Percentiles rank a stretch among this genome's conserved stretches.
Conservation (phyloP, 2,329 filamentous ascomycete species). For the Pseudocercospora musae region DNA sequence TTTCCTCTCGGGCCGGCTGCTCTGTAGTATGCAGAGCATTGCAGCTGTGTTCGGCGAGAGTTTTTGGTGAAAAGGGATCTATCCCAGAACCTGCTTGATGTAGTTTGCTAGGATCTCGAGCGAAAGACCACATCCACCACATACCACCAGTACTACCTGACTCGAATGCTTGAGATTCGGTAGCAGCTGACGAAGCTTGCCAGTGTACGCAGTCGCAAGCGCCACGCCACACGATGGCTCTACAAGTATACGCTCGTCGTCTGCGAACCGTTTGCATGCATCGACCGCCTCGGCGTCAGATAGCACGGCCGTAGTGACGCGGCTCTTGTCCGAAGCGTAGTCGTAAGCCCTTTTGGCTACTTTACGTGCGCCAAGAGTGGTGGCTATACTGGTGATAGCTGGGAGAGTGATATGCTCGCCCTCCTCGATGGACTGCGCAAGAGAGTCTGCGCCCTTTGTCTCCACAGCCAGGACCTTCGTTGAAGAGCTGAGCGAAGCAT, state of each 20-base stretch:
- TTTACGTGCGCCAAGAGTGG: conserved; percentile 67
- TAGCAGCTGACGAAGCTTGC: conserved; percentile 51
- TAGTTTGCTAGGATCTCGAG: conserved; percentile 50
- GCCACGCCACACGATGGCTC: conserved; percentile 84
- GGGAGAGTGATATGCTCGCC: conserved; percentile 57
- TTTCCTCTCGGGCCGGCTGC: too few species aligned
- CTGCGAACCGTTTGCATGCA: conserved; percentile 71
- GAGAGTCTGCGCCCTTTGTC: conserved; percentile 68
- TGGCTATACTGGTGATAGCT: conserved; percentile 72
- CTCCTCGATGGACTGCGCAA: conserved; percentile 60
- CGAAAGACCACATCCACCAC: conserved; percentile 60
- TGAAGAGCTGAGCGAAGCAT: conserved; percentile 27
- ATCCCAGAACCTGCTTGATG: conserved; percentile 34
- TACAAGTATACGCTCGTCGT: conserved; percentile 77
- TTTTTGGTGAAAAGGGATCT: not conserved
- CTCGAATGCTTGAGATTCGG: conserved; percentile 58
- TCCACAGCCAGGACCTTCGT: conserved; percentile 68
- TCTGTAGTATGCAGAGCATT: too few species aligned
- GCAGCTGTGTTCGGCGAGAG: too few species aligned
- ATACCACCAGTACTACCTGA: conserved; percentile 80
- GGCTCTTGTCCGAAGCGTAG: conserved; percentile 50
- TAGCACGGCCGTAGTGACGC: conserved; percentile 61
- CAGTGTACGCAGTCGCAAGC: conserved; percentile 65
- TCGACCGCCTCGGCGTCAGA: conserved; percentile 75
- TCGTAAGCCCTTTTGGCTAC: conserved; percentile 67